Base-by-base conservation (phyloP, 768 basidiomycete genomes). In the Pleurotus ostreatus region DNA sequence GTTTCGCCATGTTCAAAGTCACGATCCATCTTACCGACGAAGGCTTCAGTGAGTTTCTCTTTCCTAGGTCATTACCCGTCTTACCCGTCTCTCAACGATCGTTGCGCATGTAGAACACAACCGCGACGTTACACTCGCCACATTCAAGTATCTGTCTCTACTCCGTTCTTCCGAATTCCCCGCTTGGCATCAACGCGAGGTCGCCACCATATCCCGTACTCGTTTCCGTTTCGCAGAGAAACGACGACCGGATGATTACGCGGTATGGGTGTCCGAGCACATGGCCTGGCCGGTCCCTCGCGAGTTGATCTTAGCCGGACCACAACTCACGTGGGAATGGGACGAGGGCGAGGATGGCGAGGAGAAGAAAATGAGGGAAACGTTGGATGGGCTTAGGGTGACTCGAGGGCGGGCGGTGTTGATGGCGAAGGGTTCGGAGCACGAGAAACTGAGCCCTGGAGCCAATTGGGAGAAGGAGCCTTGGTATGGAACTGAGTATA, bases 401-500 rank as follows among this genome's bases (percentile, higher is more conserved):
- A 70, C 79, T 52, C 77, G 82, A 57, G 81, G 86, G 46, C 77
- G 91, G 18, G 82, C 86, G 18, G 83, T 89, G 22, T 69, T 99
- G 40, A 92, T 92, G 81, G 86, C 86, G n/a, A 84, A 84, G 66
- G 82, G 79, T 43, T 81, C 84, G 58, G 86, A 85, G 40, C 73
- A 88, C 54, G 68, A 71, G 22, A 82, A 78, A 57, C 57, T 80
- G 26, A 73, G 74, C 12, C 66, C 76, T 15, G 68, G 71, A 38
- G 62, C 70, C 12, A 57, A 64, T 12, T 94, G 92, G 92, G 65
- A 80, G 60, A 83, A 79, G 44, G 97, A 98, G 71, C 86, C 88
- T 43, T 94, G 93, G 84, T 99, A 99, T 69, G 92, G 89, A 4
- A 98, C 97, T 2, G 79, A 83, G 59, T 98, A 95, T 69, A 75